Conservation (phyloP, 768 basidiomycete species). For the Thelephora aurantiotincta region DNA sequence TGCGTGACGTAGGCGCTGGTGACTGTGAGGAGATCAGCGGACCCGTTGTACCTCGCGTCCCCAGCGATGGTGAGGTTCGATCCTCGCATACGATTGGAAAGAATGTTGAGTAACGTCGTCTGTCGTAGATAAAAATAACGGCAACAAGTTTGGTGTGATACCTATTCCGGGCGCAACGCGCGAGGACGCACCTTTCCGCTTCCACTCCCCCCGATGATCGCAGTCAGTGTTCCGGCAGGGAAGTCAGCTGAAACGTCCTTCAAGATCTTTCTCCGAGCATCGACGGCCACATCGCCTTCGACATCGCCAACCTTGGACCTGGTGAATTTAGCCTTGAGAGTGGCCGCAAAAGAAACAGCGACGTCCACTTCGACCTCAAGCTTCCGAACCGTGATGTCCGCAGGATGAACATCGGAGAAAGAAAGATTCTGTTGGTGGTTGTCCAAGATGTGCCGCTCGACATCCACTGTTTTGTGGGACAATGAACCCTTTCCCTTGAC, state of each 20-base stretch:
- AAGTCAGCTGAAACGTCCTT: slow-evolving; percentile 3
- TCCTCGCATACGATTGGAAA: not conserved
- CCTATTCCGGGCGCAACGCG: not conserved
- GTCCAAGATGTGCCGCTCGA: not conserved
- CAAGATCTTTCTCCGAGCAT: slow-evolving; percentile 1
- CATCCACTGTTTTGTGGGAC: too few relatives aligned
- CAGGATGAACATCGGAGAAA: not conserved
- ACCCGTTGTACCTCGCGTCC: not conserved
- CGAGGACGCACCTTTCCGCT: slow-evolving; percentile 4
- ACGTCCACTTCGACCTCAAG: not conserved
- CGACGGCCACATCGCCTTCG: not conserved
- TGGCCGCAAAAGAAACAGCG: not conserved
- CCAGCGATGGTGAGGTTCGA: not conserved
- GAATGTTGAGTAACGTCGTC: not conserved
- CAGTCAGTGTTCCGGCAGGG: slow-evolving; percentile 6
- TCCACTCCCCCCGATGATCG: slow-evolving; percentile 7
- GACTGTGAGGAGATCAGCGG: not conserved
- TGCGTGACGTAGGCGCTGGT: not conserved
- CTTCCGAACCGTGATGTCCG: not conserved
- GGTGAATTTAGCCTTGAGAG: not conserved
- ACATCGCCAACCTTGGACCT: not conserved
- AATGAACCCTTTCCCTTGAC: too few relatives aligned
- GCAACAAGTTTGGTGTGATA: not conserved
- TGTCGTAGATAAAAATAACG: not conserved
- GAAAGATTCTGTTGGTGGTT: not conserved